A percentile compares a stretch with the other conserved stretches of the same genome.
Evolutionary conservation across 2,329 filamentous ascomycete species (phyloP).

Genomic region (Stenocarpella maydis): DNA sequence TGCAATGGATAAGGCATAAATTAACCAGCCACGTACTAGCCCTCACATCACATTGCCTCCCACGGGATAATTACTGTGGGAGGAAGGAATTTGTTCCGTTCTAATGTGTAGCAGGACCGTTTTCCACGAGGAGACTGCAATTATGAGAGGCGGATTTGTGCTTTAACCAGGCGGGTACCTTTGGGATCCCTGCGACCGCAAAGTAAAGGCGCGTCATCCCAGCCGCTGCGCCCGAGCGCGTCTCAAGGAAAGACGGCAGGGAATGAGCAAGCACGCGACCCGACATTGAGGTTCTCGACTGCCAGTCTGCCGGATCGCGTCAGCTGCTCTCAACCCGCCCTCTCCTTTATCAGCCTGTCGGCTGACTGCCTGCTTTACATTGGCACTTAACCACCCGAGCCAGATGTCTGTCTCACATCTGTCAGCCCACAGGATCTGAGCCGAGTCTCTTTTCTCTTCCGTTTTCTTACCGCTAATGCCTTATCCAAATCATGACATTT

Average conservation of each 20-base stretch:
- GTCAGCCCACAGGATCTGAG: background rate
- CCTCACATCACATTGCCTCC: too few relatives aligned
- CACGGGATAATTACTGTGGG: too few relatives aligned
- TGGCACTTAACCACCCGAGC: too few relatives aligned
- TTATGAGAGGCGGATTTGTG: background rate
- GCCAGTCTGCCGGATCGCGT: background rate
- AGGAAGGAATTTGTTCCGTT: too few relatives aligned
- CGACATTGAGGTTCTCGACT: slow-evolving; percentile 19
- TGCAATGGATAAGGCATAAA: too few relatives aligned
- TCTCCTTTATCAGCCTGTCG: slow-evolving; percentile 5
- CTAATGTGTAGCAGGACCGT: too few relatives aligned
- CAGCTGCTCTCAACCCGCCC: slow-evolving; percentile 11
- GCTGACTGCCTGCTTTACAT: background rate
- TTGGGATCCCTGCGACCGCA: background rate
- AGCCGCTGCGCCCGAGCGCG: background rate
- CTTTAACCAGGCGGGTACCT: background rate
- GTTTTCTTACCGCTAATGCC: background rate
- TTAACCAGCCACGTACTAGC: too few relatives aligned
- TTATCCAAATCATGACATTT: slow-evolving; percentile 61
- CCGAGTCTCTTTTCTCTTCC: background rate
- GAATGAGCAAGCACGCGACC: slow-evolving; percentile 21
- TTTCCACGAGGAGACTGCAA: too few relatives aligned
- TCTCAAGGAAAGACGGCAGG: slow-evolving; percentile 9
- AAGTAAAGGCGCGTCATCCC: slow-evolving; percentile 26
- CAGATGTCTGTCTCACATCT: background rate